Evolutionary conservation across 352 stramenopile genomes (phyloP), one percentile per base, ranked within the genome.

Genomic region (Phytopythium aichiense): DNA sequence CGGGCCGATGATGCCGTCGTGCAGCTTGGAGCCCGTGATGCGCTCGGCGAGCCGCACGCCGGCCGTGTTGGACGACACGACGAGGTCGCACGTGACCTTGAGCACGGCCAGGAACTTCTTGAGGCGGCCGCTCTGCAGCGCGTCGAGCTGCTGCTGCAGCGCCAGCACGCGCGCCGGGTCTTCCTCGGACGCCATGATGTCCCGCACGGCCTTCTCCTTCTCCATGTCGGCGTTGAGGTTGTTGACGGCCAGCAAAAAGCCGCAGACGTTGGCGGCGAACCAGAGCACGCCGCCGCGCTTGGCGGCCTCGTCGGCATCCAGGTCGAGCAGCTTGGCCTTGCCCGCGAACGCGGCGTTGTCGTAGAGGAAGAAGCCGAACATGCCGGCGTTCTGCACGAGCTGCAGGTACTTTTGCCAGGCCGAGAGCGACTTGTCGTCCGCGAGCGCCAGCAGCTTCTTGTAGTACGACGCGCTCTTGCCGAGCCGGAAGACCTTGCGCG

Each of bases 341-440:
- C 81, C 83, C 40, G 79, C 73, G 65, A 95, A 95, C n/a, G 73
- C 84, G 68, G 88, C 69, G 65, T 95, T 95, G 76, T 95, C 87
- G 67, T 89, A 91, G 42, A 94, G 56, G 55, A 94, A 94, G 77
- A 92, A 95, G 56, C 83, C 84, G 45, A 91, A 69, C 83, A 95
- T 91, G 62, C 83, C 85, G 30, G 77, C 67, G 73, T 90, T 92
- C 71, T 94, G 86, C 54, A 94, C 64, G 52, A 92, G 71, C 67
- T 87, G 77, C 52, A 94, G 73, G 60, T 87, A 90, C 30, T 74
- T 72, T 52, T 84, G 68, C 43, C 58, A 73, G 25, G 83, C 66
- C 16, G 66, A 64, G 22, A 85, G 49, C 30, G 64, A 66, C 72
- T 93, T 91, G 74, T 90, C 84, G 43, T 67, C 66, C 35, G 71